phyloP scores from a whole-genome alignment of 2,329 filamentous ascomycete genomes.

The Stagonosporopsis cucurbitacearum region DNA sequence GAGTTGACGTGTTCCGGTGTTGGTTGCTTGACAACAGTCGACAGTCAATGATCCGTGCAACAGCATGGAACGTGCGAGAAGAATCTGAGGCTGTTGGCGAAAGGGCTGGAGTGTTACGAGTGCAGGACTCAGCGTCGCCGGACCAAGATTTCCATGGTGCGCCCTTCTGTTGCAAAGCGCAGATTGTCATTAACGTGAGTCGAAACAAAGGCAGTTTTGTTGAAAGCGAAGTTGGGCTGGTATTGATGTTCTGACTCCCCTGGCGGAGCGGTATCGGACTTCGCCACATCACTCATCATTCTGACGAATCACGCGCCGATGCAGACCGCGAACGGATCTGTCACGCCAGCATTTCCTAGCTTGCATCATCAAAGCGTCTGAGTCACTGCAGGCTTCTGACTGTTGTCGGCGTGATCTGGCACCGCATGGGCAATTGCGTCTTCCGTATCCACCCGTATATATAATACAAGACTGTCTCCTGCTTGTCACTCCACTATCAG shows the following conservation, averaged over 20 bases:
- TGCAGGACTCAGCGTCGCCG: not conserved
- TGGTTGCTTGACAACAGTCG: slow-evolving; percentile 5
- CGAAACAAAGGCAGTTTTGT: slow-evolving; percentile 21
- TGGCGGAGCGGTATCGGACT: slow-evolving; percentile 32
- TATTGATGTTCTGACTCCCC: slow-evolving; percentile 35
- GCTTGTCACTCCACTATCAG: slow-evolving; percentile 24
- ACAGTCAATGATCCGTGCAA: slow-evolving; percentile 15
- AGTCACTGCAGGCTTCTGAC: slow-evolving; percentile 46
- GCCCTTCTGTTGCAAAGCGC: slow-evolving; percentile 6
- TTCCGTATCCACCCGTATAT: slow-evolving; percentile 31
- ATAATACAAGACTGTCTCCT: slow-evolving; percentile 33
- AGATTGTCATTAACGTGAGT: slow-evolving; percentile 7
- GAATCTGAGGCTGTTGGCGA: not conserved
- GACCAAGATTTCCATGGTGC: not conserved
- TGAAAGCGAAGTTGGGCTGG: slow-evolving; percentile 18
- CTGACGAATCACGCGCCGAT: slow-evolving; percentile 38
- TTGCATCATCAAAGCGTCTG: slow-evolving; percentile 36
- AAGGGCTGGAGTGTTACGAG: not conserved
- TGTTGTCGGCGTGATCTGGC: slow-evolving; percentile 31
- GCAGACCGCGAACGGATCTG: slow-evolving; percentile 29
- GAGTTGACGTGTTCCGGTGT: slow-evolving; percentile 16
- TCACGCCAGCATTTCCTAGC: slow-evolving; percentile 32
- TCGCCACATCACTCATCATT: slow-evolving; percentile 30
- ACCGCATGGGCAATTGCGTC: slow-evolving; percentile 18
- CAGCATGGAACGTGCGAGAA: slow-evolving; percentile 20